Evolutionary conservation across 495 filamentous ascomycete species (phyloP), one percentile per base, ranked within the genome.

Genomic region (Articulospora tetracladia): DNA sequence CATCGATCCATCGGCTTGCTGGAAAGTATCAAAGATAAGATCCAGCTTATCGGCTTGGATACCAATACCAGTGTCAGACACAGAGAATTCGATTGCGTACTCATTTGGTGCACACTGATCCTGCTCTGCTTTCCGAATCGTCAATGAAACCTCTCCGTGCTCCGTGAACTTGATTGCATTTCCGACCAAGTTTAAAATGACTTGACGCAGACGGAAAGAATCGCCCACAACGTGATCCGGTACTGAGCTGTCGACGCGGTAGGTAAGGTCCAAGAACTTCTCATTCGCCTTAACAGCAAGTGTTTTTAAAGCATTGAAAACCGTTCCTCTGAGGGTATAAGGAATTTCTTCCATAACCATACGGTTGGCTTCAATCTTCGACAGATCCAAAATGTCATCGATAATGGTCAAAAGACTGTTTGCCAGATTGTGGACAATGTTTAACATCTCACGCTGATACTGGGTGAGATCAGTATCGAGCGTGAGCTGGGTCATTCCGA

Each of bases 331-430:
- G 53, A 98, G 79, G 0, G 95, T 97, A 75, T 97, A 99, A 13
- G 92, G 93, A 65, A 98, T 97, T 69, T 93, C 91, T 69, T 99
- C 94, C 77, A 99, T 95, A 20, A 96, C 90, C 95, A 99, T 98
- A n/a, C 94, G 86, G 71, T 97, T 93, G 25, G 94, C 94, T 74
- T 99, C 94, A 64, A 99, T 99, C 86, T 99, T 99, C 7, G 92
- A 96, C 62, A 99, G 90, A 83, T 99, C 94, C 61, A 99, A 81
- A 66, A 99, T 98, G 72, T 99, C 94, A 70, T 99, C 94, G 70
- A 99, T 98, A 66, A 99, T 98, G 20, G 95, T 99, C 69, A 99
- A 74, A 62, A 99, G 76, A 77, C 95, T 97, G 75, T 97, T 97
- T 48, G 93, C 94, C 50, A 99, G 81, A 64, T 96, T 96, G 73